Conservation (phyloP, 2,329 filamentous ascomycete genomes). For the Neonectria ditissima region DNA sequence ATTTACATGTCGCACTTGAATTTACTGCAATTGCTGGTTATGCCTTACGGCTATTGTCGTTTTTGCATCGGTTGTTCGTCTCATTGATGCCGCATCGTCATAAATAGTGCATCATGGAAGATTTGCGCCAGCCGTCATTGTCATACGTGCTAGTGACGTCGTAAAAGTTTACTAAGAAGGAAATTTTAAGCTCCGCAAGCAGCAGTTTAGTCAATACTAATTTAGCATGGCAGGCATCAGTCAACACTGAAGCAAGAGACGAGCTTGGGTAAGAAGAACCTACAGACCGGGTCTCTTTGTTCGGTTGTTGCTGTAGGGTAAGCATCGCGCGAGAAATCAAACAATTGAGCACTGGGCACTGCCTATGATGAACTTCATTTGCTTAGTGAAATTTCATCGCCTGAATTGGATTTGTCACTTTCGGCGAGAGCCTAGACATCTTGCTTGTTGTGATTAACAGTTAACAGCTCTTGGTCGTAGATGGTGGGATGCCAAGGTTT, state of each 20-base stretch:
- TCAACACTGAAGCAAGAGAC: not conserved
- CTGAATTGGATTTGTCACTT: not conserved
- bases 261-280: not conserved
- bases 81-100: not conserved
- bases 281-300: too few relatives aligned
- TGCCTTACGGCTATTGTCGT: not conserved
- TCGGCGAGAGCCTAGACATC: not conserved
- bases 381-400: not conserved
- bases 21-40: not conserved
- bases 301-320: not conserved
- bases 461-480: not conserved
- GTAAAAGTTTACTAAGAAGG: not conserved
- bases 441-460: not conserved
- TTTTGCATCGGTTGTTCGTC: not conserved
- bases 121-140: not conserved
- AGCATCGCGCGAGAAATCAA: not conserved
- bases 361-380: not conserved
- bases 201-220: too few relatives aligned
- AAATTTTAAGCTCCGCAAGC: not conserved
- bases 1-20: not conserved
- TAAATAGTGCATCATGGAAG: not conserved
- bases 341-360: not conserved
- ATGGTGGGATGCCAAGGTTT: not conserved
- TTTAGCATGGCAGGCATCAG: too few relatives aligned
- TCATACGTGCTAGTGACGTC: not conserved